Evolutionary conservation across 2,329 filamentous ascomycete genomes (phyloP).

Genomic region (Xylaria multiplex): DNA sequence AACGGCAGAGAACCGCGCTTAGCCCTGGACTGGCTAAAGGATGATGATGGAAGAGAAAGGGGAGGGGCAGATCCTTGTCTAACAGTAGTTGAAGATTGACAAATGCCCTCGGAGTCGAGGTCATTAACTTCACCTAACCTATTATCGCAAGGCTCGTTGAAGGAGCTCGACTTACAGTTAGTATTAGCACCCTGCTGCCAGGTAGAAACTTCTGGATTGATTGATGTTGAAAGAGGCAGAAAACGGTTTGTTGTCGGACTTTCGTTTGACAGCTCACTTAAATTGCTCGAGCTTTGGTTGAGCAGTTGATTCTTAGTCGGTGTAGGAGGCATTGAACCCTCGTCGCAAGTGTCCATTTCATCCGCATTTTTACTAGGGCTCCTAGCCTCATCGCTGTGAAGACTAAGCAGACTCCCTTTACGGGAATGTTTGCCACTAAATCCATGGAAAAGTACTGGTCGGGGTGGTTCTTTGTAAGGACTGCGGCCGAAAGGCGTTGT

Average conservation of each 20-base stretch:
- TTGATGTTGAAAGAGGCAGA: constrained; percentile 56
- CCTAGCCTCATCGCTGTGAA: constrained; percentile 78
- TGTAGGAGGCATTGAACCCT: constrained; percentile 87
- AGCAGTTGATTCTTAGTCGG: constrained; percentile 79
- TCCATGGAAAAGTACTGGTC: constrained; percentile 73
- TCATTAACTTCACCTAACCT: constrained; percentile 34
- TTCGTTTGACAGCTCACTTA: constrained; percentile 54
- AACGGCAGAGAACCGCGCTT: constrained; percentile 49
- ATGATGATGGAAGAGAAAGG: constrained; percentile 52
- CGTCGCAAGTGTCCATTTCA: constrained; percentile 52
- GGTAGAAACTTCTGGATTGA: constrained; percentile 46
- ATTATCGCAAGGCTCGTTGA: constrained; percentile 39
- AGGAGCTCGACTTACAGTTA: constrained; percentile 57
- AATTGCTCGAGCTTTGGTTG: constrained; percentile 50
- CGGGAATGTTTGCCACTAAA: constrained; percentile 60
- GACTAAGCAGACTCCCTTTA: constrained; percentile 78
- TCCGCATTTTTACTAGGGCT: constrained; percentile 60
- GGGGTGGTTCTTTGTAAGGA: constrained; percentile 65
- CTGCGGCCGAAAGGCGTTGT: constrained; percentile 81
- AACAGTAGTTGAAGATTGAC: constrained; percentile 48
- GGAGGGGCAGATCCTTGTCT: constrained; percentile 49
- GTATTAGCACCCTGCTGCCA: constrained; percentile 43
- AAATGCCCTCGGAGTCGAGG: constrained; percentile 35
- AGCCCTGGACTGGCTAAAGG: constrained; percentile 52
- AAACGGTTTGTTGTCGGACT: constrained; percentile 60